Base-by-base conservation (phyloP, 352 stramenopile species). In the Phytophthora macrochlamydospora region DNA sequence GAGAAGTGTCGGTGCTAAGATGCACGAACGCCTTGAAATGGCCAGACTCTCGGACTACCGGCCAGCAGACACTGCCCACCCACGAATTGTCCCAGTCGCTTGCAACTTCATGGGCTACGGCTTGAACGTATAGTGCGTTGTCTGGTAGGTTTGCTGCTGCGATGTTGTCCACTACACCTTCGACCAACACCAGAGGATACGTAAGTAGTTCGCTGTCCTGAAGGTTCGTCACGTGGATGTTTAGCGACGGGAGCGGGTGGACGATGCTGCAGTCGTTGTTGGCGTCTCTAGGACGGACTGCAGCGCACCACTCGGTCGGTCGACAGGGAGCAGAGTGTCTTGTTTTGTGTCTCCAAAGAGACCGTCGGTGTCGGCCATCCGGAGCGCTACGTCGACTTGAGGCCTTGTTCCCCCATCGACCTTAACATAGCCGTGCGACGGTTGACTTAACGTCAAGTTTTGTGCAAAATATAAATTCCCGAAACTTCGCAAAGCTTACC, bases 1-100 rank as follows among this genome's bases (percentile, higher is more conserved):
- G 11, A 24, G 18, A 24, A 24, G 18, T 24, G 18, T 24, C 18
- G 18, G 18, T 24, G 18, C 18, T 18, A 14, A 66, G 51, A 38
- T 60, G 59, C 24, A 66, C 50, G 31, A 55, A 66, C 30, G 59
- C 59, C 42, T 66, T 60, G 51, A 66, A 66, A 43, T 66, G 59
- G 13, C 59, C 59, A 9, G 59, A 66, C 7, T 66, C 59, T 3
- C 59, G 50, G 30, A 59, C 51, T 1, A 66, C 50, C 4, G 51
- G 59, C 59, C 59, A 66, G n/a, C 57, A 64, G 9, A 64, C 48
- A 35, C 57, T 64, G 4, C 48, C 57, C n/a, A 64, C 35, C 57
- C 57, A 64, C 28, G 57, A 57, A 30, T 44, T 64, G 8, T 33
- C 42, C 6, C n/a, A 13, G 40, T 37, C 18, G 4, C 49, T 31